Evolutionary conservation across 176 grass and related monocot species (phyloP).

Genomic region (Triticum timopheevii): DNA sequence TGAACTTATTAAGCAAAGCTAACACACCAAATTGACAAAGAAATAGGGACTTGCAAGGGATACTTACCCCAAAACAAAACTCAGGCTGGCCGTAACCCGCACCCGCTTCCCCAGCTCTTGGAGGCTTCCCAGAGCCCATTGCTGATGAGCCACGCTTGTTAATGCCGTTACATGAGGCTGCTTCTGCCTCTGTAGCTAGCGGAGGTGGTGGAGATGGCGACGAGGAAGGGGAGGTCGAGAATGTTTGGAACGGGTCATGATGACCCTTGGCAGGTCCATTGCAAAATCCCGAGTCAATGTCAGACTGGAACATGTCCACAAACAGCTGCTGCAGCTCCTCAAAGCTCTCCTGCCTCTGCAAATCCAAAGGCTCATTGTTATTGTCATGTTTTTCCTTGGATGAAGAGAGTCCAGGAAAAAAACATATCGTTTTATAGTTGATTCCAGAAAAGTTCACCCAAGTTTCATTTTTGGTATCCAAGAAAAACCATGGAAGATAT

Average conservation of each 20-base stretch:
- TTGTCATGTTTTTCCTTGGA: constrained; percentile 34
- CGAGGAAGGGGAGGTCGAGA: constrained; percentile 27
- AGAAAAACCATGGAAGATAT: constrained; percentile 30
- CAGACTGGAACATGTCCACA: constrained; percentile 84
- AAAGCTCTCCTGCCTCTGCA: constrained; percentile 81
- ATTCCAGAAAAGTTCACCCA: constrained; percentile 31
- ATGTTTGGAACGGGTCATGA: constrained; percentile 12
- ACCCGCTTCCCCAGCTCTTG: constrained; percentile 41
- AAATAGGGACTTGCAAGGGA: not conserved
- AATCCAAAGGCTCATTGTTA: constrained; percentile 21
- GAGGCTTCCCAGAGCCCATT: constrained; percentile 51
- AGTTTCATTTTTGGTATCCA: constrained; percentile 22
- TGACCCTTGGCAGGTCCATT: constrained; percentile 24
- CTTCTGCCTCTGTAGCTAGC: constrained; percentile 22
- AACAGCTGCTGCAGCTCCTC: constrained; percentile 89
- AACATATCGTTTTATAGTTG: not conserved
- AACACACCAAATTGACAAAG: not conserved
- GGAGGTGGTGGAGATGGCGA: constrained; percentile 45
- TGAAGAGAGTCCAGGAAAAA: constrained; percentile 16
- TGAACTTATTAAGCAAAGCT: not conserved
- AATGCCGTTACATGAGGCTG: constrained; percentile 34
- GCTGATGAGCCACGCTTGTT: constrained; percentile 72
- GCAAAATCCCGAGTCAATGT: constrained; percentile 64
- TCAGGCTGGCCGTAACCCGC: not conserved
- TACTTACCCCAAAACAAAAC: constrained; percentile 88